Conservation (phyloP, 495 filamentous ascomycete genomes). For the Halenospora varia region DNA sequence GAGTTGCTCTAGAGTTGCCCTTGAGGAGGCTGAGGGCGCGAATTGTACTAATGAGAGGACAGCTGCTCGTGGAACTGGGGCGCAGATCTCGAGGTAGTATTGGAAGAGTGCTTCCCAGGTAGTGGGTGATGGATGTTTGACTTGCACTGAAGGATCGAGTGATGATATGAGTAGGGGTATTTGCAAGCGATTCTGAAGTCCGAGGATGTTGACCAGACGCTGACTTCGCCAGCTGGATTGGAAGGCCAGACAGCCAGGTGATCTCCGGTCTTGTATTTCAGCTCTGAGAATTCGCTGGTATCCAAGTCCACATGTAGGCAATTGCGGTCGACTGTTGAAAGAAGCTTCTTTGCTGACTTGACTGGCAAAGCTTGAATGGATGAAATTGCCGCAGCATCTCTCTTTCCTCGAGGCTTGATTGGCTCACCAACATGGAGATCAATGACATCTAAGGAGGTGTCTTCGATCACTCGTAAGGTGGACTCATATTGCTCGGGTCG, state of each 20-base stretch:
- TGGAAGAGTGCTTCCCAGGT: constrained; percentile 11
- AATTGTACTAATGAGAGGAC: constrained; percentile 8
- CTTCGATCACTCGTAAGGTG: constrained; percentile 33
- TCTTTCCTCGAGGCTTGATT: constrained; percentile 24
- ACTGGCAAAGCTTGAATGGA: constrained; percentile 31
- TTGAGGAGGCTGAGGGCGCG: neutral
- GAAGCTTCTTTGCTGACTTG: constrained; percentile 27
- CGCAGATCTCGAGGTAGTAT: constrained; percentile 21
- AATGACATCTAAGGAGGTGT: constrained; percentile 32
- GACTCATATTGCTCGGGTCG: constrained; percentile 38
- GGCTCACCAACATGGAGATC: constrained; percentile 41
- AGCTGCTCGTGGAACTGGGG: constrained; percentile 7
- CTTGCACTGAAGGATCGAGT: constrained; percentile 2
- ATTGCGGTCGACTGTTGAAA: constrained; percentile 1
- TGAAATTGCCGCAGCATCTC: constrained; percentile 30
- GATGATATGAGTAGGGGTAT: constrained; percentile 28
- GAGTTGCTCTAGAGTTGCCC: neutral
- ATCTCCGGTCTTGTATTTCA: constrained; percentile 23
- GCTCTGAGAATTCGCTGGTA: constrained; percentile 9
- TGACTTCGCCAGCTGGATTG: constrained; percentile 15
- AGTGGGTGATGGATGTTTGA: constrained; percentile 13
- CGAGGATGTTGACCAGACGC: constrained; percentile 2
- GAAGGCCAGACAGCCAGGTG: constrained; percentile 17
- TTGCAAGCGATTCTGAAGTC: neutral
- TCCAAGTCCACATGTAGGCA: constrained; percentile 21